phyloP scores from a whole-genome alignment of 2,329 filamentous ascomycete genomes.

The Pseudogymnoascus sp. region DNA sequence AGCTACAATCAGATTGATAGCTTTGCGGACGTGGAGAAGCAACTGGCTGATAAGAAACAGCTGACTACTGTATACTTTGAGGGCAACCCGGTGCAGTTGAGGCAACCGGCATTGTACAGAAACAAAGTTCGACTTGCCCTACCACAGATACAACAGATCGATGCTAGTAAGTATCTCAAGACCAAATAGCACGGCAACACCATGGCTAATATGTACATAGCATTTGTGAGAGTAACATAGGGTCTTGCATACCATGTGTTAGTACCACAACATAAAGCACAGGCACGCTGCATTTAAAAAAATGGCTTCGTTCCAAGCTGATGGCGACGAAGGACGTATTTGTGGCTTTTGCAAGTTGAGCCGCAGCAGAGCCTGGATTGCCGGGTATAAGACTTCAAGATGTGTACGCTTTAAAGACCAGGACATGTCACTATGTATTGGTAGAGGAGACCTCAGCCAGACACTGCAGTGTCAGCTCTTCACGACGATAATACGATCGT shows the following conservation, averaged over 20 bases:
- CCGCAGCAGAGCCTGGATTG: neutral
- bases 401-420: neutral
- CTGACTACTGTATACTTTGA: constrained; percentile 94
- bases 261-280: neutral
- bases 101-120: constrained; percentile 75
- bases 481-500: neutral
- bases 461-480: neutral
- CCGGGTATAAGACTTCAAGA: neutral
- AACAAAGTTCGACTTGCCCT: constrained; percentile 88
- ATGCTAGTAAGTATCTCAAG: constrained; percentile 71
- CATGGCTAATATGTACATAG: constrained; percentile 13
- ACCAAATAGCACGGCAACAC: neutral
- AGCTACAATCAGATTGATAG: constrained; percentile 77
- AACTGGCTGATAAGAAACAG: constrained; percentile 69
- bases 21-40: constrained; percentile 74
- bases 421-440: neutral
- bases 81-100: constrained; percentile 80
- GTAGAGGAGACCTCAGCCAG: neutral
- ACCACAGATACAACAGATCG: constrained; percentile 86
- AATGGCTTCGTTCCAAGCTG: neutral
- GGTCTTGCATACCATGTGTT: neutral
- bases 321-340: neutral
- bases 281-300: neutral
- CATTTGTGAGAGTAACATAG: constrained; percentile 28
- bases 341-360: neutral